Evolutionary conservation across 768 basidiomycete species (phyloP), one percentile per base, ranked within the genome.

Genomic region (Suillus bovinus): DNA sequence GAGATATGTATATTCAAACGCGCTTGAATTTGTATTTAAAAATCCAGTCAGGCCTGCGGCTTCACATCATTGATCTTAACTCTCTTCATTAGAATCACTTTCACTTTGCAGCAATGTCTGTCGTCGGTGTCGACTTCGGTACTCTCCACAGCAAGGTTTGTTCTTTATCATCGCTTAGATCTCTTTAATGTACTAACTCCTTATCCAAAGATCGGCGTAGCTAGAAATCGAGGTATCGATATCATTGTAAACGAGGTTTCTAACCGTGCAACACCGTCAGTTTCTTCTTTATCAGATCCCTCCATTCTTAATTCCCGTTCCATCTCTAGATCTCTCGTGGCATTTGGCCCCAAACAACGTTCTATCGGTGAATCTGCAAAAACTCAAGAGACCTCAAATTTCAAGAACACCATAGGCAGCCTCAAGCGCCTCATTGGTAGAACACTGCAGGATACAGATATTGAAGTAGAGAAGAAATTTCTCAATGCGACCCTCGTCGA

Each of bases 191-290:
- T 16, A 13, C 46, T 22, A 24, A 36, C 42, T 39, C 39, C 55
- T 62, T 53, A 39, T 47, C 53, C 74, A 10, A 67, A 93, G 93
- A 95, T 98, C 74, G 95, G 95, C 80, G 95, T 96, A 66, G 95
- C 95, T 22, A 85, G 95, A 78, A 90, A 93, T 79, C 85, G 93
- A 72, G 96, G 96, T 68, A 96, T 99, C 81, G 96, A 99, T 84
- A 95, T 99, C 77, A 96, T 99, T 81, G 82, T 87, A 64, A 99
- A 99, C 77, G 96, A 99, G 76, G 94, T 96, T 64, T 98, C 96
- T 17, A 98, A 98, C 82, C 91, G 97, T 60, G 86, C 89, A 17
- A 99, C 96, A 29, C 96, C 96, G 94, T 98, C 65, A 72, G 94
- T 85, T 9, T 22, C 10, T n/a, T 27, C 22, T 61, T 41, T 53